A percentile compares a stretch with the other conserved stretches of the same genome.
Conservation (phyloP, 2,329 filamentous ascomycete genomes). For the Xylariaceae sp. region DNA sequence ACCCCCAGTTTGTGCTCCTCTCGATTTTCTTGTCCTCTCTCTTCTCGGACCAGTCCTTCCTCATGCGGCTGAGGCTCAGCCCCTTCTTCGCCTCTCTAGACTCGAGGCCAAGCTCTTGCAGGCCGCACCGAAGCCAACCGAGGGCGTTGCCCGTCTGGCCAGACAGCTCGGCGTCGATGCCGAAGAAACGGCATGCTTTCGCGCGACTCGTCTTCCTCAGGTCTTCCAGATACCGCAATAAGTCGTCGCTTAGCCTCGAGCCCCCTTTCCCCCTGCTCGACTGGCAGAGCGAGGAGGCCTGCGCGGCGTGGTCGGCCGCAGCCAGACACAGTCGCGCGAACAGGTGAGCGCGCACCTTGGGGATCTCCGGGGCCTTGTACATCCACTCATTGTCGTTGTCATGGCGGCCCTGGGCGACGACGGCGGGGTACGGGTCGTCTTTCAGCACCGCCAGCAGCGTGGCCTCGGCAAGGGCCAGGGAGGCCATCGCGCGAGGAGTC, state of each 20-base stretch:
- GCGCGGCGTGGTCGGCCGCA: conserved; percentile 78
- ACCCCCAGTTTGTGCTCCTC: conserved; percentile 67
- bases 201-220: conserved; percentile 70
- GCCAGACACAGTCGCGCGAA: conserved; percentile 85
- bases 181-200: conserved; percentile 85
- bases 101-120: conserved; percentile 66
- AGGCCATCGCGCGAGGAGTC: conserved; percentile 51
- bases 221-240: conserved; percentile 71
- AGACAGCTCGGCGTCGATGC: conserved; percentile 77
- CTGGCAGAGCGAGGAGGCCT: conserved; percentile 53
- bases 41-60: conserved; percentile 65
- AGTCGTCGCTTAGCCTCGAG: conserved; percentile 55
- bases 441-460: conserved; percentile 87
- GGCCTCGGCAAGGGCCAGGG: conserved; percentile 76
- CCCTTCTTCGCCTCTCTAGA: conserved; percentile 45
- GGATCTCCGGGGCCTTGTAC: conserved; percentile 83
- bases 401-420: conserved; percentile 76
- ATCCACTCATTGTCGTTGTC: conserved; percentile 90
- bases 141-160: conserved; percentile 80
- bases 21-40: conserved; percentile 76
- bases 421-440: conserved; percentile 85
- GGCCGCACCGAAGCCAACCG: conserved; percentile 76
- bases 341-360: conserved; percentile 81
- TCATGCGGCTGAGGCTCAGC: conserved; percentile 48
- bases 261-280: conserved; percentile 32